Conservation (phyloP, 2,329 filamentous ascomycete species). For the Akanthomyces lecanii region DNA sequence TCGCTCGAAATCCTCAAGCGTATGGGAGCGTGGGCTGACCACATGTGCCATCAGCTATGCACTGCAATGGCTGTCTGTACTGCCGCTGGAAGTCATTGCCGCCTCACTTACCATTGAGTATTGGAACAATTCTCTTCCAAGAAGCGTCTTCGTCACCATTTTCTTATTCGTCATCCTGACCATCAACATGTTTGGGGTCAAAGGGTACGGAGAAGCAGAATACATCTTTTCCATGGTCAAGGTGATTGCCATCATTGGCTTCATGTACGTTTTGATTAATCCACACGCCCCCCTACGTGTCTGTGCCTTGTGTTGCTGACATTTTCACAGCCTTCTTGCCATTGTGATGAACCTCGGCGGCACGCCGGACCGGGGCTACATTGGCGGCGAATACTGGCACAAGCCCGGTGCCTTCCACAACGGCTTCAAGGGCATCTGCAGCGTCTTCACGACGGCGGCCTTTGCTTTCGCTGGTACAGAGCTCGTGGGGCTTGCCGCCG, state of each 20-base stretch:
- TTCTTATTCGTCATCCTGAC: slow-evolving; percentile 71
- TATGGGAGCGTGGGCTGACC: background rate
- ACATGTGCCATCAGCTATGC: slow-evolving; percentile 58
- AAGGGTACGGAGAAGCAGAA: slow-evolving; percentile 84
- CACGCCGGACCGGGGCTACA: slow-evolving; percentile 61
- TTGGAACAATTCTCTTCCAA: slow-evolving; percentile 63
- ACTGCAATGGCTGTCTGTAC: slow-evolving; percentile 77
- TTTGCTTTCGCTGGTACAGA: slow-evolving; percentile 67
- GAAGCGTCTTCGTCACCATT: slow-evolving; percentile 75
- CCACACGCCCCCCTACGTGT: background rate
- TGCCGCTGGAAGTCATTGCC: slow-evolving; percentile 83
- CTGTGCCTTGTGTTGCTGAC: background rate
- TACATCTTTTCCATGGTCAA: slow-evolving; percentile 86
- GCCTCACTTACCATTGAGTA: slow-evolving; percentile 80
- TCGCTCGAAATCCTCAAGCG: background rate
- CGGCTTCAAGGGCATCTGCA: slow-evolving; percentile 70
- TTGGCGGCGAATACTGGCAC: slow-evolving; percentile 68
- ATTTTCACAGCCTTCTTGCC: slow-evolving; percentile 58
- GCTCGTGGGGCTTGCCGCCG: slow-evolving; percentile 63
- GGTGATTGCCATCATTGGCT: slow-evolving; percentile 78
- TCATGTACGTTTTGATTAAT: slow-evolving; percentile 58
- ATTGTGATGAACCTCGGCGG: slow-evolving; percentile 75
- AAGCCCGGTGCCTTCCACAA: slow-evolving; percentile 74
- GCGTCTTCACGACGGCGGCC: slow-evolving; percentile 63
- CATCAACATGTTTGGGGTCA: slow-evolving; percentile 87